These are phyloP conservation scores for Zymoseptoria tritici DNA, from an alignment of 2,329 filamentous ascomycete genomes.

Conservation along the genomic window DNA sequence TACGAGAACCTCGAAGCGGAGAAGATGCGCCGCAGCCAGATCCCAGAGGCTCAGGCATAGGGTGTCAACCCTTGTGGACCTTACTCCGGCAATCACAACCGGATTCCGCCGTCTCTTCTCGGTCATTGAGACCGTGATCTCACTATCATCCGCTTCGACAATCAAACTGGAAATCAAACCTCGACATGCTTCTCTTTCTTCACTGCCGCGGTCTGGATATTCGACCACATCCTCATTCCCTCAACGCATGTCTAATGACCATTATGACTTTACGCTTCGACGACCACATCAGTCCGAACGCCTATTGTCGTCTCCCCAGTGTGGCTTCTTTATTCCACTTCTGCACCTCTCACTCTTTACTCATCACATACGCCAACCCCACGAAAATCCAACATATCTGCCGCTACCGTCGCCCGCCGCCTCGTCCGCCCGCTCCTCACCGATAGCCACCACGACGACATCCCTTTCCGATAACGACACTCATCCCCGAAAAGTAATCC, in stretches of 20 bases:
- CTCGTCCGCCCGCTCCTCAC: constrained; percentile 1
- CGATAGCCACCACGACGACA: constrained; percentile 1
- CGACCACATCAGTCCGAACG: constrained; percentile 17
- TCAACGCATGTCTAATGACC: constrained; percentile 15
- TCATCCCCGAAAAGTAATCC: neutral
- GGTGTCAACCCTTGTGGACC: constrained; percentile 14
- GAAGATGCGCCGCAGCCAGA: constrained; percentile 94
- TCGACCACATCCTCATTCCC: neutral
- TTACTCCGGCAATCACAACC: neutral
- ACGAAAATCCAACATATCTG: constrained; percentile 1
- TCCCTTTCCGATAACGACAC: neutral
- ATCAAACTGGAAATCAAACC: neutral
- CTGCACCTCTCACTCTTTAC: neutral
- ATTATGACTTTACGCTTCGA: constrained; percentile 24
- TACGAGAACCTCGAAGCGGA: constrained; percentile 99
- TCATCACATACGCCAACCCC: constrained; percentile 3
- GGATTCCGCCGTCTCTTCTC: constrained; percentile 8
- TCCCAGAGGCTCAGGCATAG: constrained; percentile 38
- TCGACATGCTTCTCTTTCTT: neutral
- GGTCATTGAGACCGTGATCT: constrained; percentile 4
- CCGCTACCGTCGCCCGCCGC: neutral
- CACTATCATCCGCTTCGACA: neutral
- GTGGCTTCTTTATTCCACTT: constrained; percentile 7
- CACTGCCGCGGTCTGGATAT: neutral
- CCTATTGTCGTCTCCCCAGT: constrained; percentile 14